phyloP scores from a whole-genome alignment of 2,329 filamentous ascomycete genomes.

The Podosphaera xanthii region DNA sequence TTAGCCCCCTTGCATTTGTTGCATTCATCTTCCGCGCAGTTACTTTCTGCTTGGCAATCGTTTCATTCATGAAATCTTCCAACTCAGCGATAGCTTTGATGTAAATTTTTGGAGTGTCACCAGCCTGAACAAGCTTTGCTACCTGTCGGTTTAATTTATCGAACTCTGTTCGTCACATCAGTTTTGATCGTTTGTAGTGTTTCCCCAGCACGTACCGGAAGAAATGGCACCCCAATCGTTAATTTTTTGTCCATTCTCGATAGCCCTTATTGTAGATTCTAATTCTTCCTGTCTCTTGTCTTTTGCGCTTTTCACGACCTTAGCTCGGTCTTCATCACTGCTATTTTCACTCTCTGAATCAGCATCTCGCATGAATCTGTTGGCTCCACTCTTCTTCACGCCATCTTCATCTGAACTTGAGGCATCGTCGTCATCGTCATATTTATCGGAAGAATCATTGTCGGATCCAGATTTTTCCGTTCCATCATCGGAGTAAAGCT shows the following conservation, averaged over 20 bases:
- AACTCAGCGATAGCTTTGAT: slow-evolving; percentile 83
- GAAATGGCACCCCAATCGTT: slow-evolving; percentile 92
- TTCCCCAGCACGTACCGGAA: slow-evolving; percentile 35
- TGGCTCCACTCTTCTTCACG: slow-evolving; percentile 45
- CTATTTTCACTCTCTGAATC: slow-evolving; percentile 55
- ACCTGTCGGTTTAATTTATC: slow-evolving; percentile 84
- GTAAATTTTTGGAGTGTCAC: slow-evolving; percentile 71
- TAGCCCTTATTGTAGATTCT: slow-evolving; percentile 67
- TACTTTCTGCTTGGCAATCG: slow-evolving; percentile 86
- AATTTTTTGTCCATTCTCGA: slow-evolving; percentile 95
- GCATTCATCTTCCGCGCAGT: slow-evolving; percentile 98
- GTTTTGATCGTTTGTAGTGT: not conserved
- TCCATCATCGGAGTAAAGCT: slow-evolving; percentile 67
- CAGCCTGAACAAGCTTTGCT: slow-evolving; percentile 51
- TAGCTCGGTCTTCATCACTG: slow-evolving; percentile 67
- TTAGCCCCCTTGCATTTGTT: slow-evolving; percentile 77
- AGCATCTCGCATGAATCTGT: slow-evolving; percentile 57
- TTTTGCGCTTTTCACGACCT: slow-evolving; percentile 89
- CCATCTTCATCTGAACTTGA: slow-evolving; percentile 42
- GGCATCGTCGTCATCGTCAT: slow-evolving; percentile 27
- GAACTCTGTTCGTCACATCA: slow-evolving; percentile 39
- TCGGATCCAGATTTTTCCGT: slow-evolving; percentile 23
- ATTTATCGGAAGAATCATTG: slow-evolving; percentile 21
- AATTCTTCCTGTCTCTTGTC: slow-evolving; percentile 92
- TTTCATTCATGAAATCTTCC: slow-evolving; percentile 85